These are phyloP conservation scores for Fusarium udum DNA, from an alignment of 2,329 filamentous ascomycete species.

Conservation along the genomic window DNA sequence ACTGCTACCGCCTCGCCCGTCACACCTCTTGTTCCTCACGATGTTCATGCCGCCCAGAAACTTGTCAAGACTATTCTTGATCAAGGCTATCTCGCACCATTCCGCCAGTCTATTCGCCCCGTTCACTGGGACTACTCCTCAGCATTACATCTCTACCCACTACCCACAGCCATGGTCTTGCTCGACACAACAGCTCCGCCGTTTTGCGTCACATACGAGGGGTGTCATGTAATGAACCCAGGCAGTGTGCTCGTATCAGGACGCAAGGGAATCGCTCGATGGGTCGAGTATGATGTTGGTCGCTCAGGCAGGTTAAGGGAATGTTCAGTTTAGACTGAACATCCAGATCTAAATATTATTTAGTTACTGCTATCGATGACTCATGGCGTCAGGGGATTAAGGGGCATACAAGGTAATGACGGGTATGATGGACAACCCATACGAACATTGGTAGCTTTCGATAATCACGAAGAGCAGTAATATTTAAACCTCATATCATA, in stretches of 20 bases:
- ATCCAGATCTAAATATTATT: not conserved
- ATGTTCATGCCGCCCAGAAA: slow-evolving; percentile 71
- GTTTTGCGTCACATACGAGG: slow-evolving; percentile 92
- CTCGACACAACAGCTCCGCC: slow-evolving; percentile 83
- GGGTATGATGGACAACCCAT: slow-evolving; percentile 13
- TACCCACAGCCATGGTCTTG: slow-evolving; percentile 85
- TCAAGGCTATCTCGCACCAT: slow-evolving; percentile 88
- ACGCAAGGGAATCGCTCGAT: slow-evolving; percentile 74
- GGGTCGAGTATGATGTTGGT: slow-evolving; percentile 86
- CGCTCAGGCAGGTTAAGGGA: slow-evolving; percentile 71
- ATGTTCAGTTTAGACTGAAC: slow-evolving; percentile 60
- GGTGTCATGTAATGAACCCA: slow-evolving; percentile 95
- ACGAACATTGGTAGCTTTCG: not conserved
- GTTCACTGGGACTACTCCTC: slow-evolving; percentile 89
- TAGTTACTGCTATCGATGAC: not conserved
- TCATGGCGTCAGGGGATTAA: slow-evolving; percentile 11
- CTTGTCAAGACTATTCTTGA: slow-evolving; percentile 92
- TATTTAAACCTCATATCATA: not conserved
- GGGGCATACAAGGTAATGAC: slow-evolving; percentile 19
- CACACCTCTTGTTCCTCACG: slow-evolving; percentile 56
- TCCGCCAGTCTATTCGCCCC: slow-evolving; percentile 80
- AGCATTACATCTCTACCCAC: slow-evolving; percentile 82
- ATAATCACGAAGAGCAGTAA: not conserved
- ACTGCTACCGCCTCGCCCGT: slow-evolving; percentile 43
- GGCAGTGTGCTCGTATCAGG: slow-evolving; percentile 77